Percentiles rank a stretch among this genome's conserved stretches.
phyloP scores from a whole-genome alignment of 257 asterid genomes.

The Primulina tabacum region DNA sequence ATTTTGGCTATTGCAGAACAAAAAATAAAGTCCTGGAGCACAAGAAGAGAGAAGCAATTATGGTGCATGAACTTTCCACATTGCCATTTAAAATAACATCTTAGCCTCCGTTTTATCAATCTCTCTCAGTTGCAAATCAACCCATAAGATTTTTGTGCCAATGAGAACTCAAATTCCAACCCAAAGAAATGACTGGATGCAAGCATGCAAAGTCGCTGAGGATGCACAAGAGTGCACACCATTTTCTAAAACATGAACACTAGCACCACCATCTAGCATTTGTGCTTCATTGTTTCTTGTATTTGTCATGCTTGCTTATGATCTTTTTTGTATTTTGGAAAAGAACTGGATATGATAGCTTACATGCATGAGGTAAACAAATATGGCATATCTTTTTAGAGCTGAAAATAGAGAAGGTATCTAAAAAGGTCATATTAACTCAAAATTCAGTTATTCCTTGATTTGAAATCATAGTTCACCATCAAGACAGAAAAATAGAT shows the following conservation, averaged over 20 bases:
- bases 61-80: too few species aligned
- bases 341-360: not conserved
- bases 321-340: too few species aligned
- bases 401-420: slow-evolving; percentile 1
- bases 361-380: not conserved
- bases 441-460: not conserved
- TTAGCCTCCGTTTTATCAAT: too few species aligned
- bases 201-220: not conserved
- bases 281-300: too few species aligned
- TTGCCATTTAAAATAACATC: too few species aligned
- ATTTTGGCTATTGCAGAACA: too few species aligned
- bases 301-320: too few species aligned
- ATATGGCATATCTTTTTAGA: not conserved
- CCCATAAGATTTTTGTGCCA: not conserved
- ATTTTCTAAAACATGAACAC: slow-evolving; percentile 2
- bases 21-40: too few species aligned
- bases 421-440: slow-evolving; percentile 2
- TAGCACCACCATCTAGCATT: too few species aligned
- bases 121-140: too few species aligned
- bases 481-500: slow-evolving; percentile 18
- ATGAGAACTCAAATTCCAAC: slow-evolving; percentile 9
- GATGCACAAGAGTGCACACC: too few species aligned
- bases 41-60: too few species aligned
- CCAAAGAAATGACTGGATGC: not conserved
- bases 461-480: slow-evolving; percentile 6